phyloP scores from a whole-genome alignment of 1,284 basidiomycete genomes.

The Rhodotorula sp. region DNA sequence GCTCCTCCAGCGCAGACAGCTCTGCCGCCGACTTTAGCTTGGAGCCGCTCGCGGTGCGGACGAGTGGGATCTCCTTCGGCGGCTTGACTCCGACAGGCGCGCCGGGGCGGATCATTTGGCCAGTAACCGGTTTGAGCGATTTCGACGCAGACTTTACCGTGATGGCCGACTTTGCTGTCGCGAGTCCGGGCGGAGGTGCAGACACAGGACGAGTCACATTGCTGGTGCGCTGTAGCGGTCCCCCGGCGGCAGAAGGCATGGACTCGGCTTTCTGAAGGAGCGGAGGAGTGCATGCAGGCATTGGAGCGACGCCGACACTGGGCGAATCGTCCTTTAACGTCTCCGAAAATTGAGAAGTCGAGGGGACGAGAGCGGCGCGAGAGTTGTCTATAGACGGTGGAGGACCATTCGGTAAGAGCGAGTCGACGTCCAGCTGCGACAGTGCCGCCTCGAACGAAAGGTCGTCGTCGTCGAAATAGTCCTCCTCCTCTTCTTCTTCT shows the following conservation, averaged over 20 bases:
- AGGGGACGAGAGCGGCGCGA: not conserved
- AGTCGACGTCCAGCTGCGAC: slow-evolving; percentile 18
- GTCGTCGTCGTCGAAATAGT: slow-evolving; percentile 8
- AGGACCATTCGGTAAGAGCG: not conserved
- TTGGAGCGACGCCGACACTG: too few relatives aligned
- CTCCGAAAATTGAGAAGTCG: too few relatives aligned
- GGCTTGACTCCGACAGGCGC: not conserved
- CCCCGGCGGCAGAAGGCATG: not conserved
- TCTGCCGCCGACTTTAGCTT: not conserved
- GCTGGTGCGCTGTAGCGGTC: not conserved
- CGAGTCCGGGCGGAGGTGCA: too few relatives aligned
- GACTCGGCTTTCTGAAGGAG: too few relatives aligned
- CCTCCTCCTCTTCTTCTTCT: not conserved
- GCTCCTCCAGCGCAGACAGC: not conserved
- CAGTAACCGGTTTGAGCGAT: not conserved
- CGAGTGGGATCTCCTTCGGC: not conserved
- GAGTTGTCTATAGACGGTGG: not conserved
- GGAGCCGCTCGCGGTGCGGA: not conserved
- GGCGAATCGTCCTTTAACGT: too few relatives aligned
- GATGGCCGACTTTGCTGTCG: too few relatives aligned
- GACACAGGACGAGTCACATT: too few relatives aligned
- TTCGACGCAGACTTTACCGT: too few relatives aligned
- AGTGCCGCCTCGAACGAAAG: slow-evolving; percentile 23
- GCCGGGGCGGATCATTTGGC: not conserved
- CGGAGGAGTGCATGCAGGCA: too few relatives aligned